Conservation (phyloP, 371 early-diverging fungal genomes). For the Mucor racemosus region DNA sequence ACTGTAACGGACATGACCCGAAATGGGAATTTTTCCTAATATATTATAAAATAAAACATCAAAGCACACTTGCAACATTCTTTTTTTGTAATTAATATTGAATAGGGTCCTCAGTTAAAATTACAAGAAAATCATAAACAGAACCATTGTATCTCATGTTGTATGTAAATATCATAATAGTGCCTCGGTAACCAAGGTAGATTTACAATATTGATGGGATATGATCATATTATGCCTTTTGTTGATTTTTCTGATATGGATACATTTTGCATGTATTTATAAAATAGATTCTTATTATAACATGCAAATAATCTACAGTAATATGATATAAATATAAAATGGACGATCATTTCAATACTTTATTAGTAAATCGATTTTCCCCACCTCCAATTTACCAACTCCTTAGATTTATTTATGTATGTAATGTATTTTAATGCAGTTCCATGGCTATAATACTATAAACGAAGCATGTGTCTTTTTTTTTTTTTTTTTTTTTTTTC, state of each 20-base stretch:
- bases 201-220: background rate
- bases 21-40: conserved; percentile 8
- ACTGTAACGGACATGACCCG: background rate
- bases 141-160: background rate
- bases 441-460: background rate
- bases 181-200: conserved; percentile 6
- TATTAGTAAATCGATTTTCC: conserved; percentile 8
- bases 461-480: background rate
- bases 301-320: background rate
- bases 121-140: background rate
- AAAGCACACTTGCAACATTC: conserved; percentile 9
- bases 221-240: background rate
- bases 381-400: background rate
- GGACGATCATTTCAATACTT: conserved; percentile 2
- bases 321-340: background rate
- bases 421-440: background rate
- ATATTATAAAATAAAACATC: background rate
- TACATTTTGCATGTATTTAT: no score
- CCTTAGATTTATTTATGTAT: background rate
- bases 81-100: conserved; percentile 3
- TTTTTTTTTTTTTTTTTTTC: background rate
- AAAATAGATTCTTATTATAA: no score
- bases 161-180: background rate
- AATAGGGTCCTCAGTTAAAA: background rate
- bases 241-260: background rate